Evolutionary conservation across 306 rosid genomes (phyloP).

Genomic region (Hippophae rhamnoides): DNA sequence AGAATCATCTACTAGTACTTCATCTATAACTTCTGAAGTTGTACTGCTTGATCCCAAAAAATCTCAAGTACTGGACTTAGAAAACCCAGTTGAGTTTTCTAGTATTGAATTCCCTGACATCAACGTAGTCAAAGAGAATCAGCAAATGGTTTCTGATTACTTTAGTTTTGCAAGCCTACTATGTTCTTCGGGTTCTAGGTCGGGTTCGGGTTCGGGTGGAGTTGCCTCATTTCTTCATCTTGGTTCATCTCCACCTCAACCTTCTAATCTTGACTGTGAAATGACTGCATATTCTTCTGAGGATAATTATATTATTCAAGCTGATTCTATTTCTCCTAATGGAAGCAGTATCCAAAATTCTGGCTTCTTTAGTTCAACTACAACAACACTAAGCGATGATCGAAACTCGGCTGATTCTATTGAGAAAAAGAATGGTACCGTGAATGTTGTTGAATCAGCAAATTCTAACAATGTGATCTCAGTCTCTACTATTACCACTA

Average conservation of each 20-base stretch:
- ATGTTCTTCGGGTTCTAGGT: constrained; percentile 20
- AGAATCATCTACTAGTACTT: constrained; percentile 24
- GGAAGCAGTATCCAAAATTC: constrained; percentile 45
- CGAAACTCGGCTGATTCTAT: constrained; percentile 49
- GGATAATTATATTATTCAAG: constrained; percentile 20
- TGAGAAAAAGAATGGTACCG: constrained; percentile 32
- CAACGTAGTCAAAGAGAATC: constrained; percentile 55
- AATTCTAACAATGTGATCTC: constrained; percentile 21
- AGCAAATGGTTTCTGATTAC: constrained; percentile 75
- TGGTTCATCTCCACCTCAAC: constrained; percentile 46
- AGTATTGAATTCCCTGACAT: constrained; percentile 87
- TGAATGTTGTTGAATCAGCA: constrained; percentile 21
- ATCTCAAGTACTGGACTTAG: constrained; percentile 34
- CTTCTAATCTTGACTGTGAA: constrained; percentile 39
- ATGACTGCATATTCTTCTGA: constrained; percentile 43
- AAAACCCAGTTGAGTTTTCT: constrained; percentile 54
- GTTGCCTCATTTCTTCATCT: constrained; percentile 70
- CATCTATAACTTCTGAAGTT: constrained; percentile 90
- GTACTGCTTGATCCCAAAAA: constrained; percentile 54
- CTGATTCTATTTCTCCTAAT: constrained; percentile 46
- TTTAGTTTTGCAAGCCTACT: constrained; percentile 34
- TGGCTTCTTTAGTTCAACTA: constrained; percentile 54
- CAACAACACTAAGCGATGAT: constrained; percentile 62
- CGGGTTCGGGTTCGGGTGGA: constrained; percentile 30
- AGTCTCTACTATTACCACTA: constrained; percentile 1